Conservation (phyloP, 225 moss, liverwort and hornwort species). For the Marchantia paleacea region DNA sequence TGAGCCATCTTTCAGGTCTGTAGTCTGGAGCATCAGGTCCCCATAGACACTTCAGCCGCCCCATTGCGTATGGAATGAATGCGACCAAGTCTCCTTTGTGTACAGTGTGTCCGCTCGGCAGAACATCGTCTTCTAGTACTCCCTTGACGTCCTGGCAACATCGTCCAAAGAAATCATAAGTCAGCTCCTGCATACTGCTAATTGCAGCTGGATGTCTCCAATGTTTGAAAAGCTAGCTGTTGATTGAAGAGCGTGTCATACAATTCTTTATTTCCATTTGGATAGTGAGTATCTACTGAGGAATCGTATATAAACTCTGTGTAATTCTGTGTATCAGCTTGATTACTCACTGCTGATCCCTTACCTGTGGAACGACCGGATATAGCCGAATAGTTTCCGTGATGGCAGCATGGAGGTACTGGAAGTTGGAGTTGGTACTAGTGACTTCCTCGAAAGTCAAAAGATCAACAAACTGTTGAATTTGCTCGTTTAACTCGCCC, state of each 20-base stretch:
- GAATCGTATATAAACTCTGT: too few species aligned
- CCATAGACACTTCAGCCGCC: not conserved
- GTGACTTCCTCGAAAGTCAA: conserved; percentile 45
- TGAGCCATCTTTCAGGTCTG: not conserved
- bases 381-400: conserved; percentile 45
- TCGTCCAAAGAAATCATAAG: too few species aligned
- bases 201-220: too few species aligned
- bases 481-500: not conserved
- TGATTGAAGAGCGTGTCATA: too few species aligned
- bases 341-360: too few species aligned
- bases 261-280: too few species aligned
- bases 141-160: too few species aligned
- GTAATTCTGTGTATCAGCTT: too few species aligned
- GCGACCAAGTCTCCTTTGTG: not conserved
- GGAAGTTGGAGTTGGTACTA: conserved; percentile 28
- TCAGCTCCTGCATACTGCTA: too few species aligned
- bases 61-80: not conserved
- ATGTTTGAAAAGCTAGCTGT: too few species aligned
- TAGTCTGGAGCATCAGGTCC: not conserved
- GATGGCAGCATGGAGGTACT: conserved; percentile 52
- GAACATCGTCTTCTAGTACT: not conserved
- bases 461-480: conserved; percentile 34
- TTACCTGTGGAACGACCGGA: too few species aligned
- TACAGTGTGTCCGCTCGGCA: not conserved
- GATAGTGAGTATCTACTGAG: too few species aligned